Base-by-base conservation (phyloP, 306 rosid genomes). In the Medicago ruthenica region DNA sequence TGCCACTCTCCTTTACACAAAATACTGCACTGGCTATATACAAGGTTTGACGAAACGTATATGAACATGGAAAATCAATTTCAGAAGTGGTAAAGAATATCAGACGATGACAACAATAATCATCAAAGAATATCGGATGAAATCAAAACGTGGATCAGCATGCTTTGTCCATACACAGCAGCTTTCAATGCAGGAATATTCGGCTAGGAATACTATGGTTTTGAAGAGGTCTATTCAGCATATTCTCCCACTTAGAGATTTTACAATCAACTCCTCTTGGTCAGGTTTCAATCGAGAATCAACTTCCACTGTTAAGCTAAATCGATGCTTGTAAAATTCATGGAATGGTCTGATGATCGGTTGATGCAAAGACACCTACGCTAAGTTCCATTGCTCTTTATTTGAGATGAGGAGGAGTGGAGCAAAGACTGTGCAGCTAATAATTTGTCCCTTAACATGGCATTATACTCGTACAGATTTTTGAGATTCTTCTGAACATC, bases 401-500 rank as follows among this genome's bases (percentile, higher is more conserved):
- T 77, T 9, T 71, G 72, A 12, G 90, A 62, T 40, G 87, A 77
- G 73, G 89, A 84, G 71, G 90, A 83, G 24, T 72, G 85, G 79
- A 92, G 86, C 81, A 74, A 42, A 54, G 88, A 83, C 80, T 88
- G 97, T 1, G 91, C 70, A 60, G 88, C 89, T 61, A 85, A 60
- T 41, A 96, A 77, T 64, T 85, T 90, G 41, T 96, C 97, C 88
- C 97, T 86, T 34, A 96, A 87, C 93, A 89, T 80, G 53, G 76
- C 79, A 70, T 96, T 96, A 74, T 96, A 96, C 75, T 88, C 91
- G 18, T 90, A 88, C 80, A 96, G 83, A 71, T 81, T 88, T 84
- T 60, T 79, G 8, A 96, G 88, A 80, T 83, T 96, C 91, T 82
- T 90, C 86, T 85, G 84, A 70, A 95, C 73, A 61, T 89, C 93